Evolutionary conservation across 441 rosid species (phyloP), one percentile per base, ranked within the genome.

Genomic region (Biscutella laevigata): DNA sequence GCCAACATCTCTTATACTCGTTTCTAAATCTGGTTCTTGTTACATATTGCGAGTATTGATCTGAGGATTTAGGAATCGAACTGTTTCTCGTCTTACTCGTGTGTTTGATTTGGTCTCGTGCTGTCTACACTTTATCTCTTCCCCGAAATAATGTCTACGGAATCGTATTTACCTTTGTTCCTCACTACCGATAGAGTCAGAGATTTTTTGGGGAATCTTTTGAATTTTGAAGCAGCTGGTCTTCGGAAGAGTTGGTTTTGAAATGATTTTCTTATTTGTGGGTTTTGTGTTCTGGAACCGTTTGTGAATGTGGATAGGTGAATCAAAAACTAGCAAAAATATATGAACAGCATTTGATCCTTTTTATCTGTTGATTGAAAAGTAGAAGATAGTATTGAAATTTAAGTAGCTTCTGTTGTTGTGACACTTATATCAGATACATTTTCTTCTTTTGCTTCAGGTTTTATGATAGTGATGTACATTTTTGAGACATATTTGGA

Each of bases 391-490:
- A 13, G 14, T 8, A 7, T 29, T 27, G 30, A n/a, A 22, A 15
- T 26, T 3, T 17, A 21, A 16, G 27, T 32, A 7, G 38, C 9
- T 28, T 41, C 36, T 62, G 29, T 63, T 21, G 30, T 43, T 52
- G 5, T 61, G n/a, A 39, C 53, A 14, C 22, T 16, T 32, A 2
- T 14, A 11, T 44, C 35, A 50, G 10, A 34, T 54, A 22, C 19
- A 11, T 27, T 20, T 20, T 9, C 14, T 16, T 7, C 0, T 41
- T 49, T 25, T 4, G 21, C 67, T 68, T 10, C 78, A 88, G 98
- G 96, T 67, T 85, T 88, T 71, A 88, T 92, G 95, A 66, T 88
- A 62, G 69, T 88, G 41, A 80, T 88, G 94, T 88, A 92, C 53
- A 15, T 84, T 45, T 83, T 92, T 55, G 98, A 92, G 71, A 75